A percentile compares a stretch with the other conserved stretches of the same genome.
Conservation (phyloP, 2,329 filamentous ascomycete species). For the Passalora sequoiae region DNA sequence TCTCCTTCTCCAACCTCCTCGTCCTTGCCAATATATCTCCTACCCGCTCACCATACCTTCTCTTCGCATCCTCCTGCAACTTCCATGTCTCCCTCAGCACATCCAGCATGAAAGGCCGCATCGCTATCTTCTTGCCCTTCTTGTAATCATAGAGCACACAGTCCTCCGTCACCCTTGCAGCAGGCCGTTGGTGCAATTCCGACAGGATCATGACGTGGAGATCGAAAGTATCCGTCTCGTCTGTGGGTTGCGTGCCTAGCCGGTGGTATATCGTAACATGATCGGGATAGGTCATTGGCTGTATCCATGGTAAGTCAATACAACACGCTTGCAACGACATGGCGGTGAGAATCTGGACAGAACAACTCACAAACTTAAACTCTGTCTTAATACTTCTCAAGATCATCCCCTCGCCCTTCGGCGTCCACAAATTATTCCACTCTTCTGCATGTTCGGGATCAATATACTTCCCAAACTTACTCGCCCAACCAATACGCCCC, state of each 20-base stretch:
- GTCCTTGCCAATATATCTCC: slow-evolving; percentile 55
- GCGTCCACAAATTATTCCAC: slow-evolving; percentile 67
- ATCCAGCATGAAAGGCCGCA: slow-evolving; percentile 58
- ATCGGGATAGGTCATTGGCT: slow-evolving; percentile 83
- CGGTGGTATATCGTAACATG: slow-evolving; percentile 79
- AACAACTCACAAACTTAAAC: slow-evolving; percentile 68
- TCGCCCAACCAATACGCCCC: slow-evolving; percentile 70
- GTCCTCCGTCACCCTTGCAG: slow-evolving; percentile 71
- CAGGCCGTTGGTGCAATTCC: slow-evolving; percentile 65
- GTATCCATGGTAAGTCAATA: slow-evolving; percentile 11
- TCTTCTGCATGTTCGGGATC: slow-evolving; percentile 56
- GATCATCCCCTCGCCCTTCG: slow-evolving; percentile 65
- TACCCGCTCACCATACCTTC: slow-evolving; percentile 50
- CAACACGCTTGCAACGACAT: slow-evolving; percentile 60
- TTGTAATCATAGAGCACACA: slow-evolving; percentile 73
- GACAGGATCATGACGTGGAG: slow-evolving; percentile 65
- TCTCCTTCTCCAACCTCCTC: slow-evolving; percentile 60
- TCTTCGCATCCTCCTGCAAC: slow-evolving; percentile 57
- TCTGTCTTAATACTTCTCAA: slow-evolving; percentile 73
- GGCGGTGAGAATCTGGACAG: slow-evolving; percentile 47
- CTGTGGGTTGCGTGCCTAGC: slow-evolving; percentile 52
- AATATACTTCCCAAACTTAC: slow-evolving; percentile 59
- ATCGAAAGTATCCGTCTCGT: slow-evolving; percentile 51
- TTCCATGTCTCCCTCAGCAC: slow-evolving; percentile 56
- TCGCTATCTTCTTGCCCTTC: slow-evolving; percentile 50